Conservation (phyloP, 352 stramenopile genomes). For the Phytophthora sp. region DNA sequence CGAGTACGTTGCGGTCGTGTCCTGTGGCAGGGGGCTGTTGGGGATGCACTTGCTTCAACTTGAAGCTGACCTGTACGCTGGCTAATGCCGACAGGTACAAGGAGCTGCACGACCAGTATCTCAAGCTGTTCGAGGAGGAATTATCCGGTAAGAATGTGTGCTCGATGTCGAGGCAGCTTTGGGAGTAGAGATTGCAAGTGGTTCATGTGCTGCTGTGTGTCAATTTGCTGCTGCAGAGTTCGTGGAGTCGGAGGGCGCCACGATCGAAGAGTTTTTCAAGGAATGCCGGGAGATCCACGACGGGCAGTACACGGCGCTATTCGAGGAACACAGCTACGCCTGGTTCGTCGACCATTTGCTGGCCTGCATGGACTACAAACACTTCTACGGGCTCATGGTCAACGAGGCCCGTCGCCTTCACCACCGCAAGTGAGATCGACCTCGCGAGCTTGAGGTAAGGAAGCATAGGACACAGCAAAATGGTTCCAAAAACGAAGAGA, state of each 20-base stretch:
- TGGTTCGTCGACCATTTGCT: conserved; percentile 85
- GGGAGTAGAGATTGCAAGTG: too few species aligned
- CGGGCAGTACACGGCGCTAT: conserved; percentile 65
- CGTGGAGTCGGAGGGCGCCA: conserved; percentile 67
- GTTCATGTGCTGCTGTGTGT: not conserved
- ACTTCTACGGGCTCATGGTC: conserved; percentile 82
- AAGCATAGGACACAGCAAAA: not conserved
- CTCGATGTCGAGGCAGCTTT: not conserved
- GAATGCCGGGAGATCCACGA: conserved; percentile 72
- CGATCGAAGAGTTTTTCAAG: conserved; percentile 71
- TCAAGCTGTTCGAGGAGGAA: conserved; percentile 75
- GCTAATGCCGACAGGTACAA: conserved; percentile 55
- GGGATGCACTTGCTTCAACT: too few species aligned
- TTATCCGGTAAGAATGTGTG: conserved; percentile 45
- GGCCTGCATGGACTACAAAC: conserved; percentile 83
- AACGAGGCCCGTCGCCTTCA: conserved; percentile 75
- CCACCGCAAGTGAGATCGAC: conserved; percentile 55
- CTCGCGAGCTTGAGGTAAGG: not conserved
- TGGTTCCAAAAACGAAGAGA: not conserved
- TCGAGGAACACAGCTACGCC: conserved; percentile 69
- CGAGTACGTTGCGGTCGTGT: conserved; percentile 38
- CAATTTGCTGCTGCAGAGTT: conserved; percentile 52
- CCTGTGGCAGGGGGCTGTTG: not conserved
- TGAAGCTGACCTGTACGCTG: not conserved
- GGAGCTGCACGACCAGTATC: conserved; percentile 74